Base-by-base conservation (phyloP, 2,329 filamentous ascomycete species). In the Penicillium capsulatum region DNA sequence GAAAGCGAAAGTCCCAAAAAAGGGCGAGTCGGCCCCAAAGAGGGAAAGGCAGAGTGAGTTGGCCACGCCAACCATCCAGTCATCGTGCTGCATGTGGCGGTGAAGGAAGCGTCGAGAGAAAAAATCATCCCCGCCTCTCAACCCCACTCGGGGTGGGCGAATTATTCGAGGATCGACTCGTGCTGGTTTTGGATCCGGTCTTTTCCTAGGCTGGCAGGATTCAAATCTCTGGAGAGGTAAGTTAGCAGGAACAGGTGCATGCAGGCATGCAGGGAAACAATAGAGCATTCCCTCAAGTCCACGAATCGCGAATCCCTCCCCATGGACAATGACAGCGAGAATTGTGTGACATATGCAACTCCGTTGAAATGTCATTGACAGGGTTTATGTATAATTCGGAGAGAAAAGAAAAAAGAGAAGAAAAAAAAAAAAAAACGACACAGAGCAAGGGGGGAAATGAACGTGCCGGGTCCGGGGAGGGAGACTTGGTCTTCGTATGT, bases 51-150 rank as follows among this genome's bases (percentile, higher is more conserved):
- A 47, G 28, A 31, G 38, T 53, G 52, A 55, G 52, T 52, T 55
- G 52, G 47, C 51, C 33, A 45, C 26, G 37, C 30, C 41, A 32
- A 44, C 37, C 37, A 39, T 47, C 50, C 51, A 54, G 44, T 52
- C 49, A 54, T 44, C 39, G 36, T 36, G 51, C 41, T 52, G 49
- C 52, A 55, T 55, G 51, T 55, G 52, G 52, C 52, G 52, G 52
- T 55, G 52, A 51, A 47, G 48, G 35, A 50, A 45, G 38, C 30
- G 31, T 37, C 24, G 19, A 41, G 37, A 38, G 31, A 34, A 32
- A 36, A 39, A 46, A 38, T 38, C 44, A 38, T 42, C 50, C 50
- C 51, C 44, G 40, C 43, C 42, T 38, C 40, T 38, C 40, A 44
- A 49, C 42, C 46, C 51, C 50, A 50, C 48, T 51, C 48, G 15